Percentiles rank a stretch among this genome's conserved stretches.
These are phyloP conservation scores for Ophiobolus disseminans DNA, from an alignment of 2,329 filamentous ascomycete genomes.

Conservation along the genomic window DNA sequence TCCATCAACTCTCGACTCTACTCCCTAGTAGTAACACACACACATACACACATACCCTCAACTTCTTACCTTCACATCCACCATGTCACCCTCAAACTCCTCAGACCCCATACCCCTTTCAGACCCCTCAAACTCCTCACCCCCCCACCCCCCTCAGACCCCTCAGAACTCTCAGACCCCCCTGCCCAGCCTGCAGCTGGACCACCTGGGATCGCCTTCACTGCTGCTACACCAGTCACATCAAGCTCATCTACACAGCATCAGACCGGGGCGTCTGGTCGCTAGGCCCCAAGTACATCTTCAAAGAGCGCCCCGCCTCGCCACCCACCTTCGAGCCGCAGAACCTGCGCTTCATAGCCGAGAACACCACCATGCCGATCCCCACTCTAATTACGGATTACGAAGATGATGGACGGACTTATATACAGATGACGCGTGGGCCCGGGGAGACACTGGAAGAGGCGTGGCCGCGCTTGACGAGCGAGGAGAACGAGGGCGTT, in stretches of 20 bases:
- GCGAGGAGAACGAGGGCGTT: constrained; percentile 3
- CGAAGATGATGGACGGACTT: constrained; percentile 4
- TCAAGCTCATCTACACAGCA: constrained; percentile 33
- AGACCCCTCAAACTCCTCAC: no score
- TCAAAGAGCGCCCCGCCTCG: constrained; percentile 29
- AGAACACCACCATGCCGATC: constrained; percentile 7
- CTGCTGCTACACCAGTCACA: constrained; percentile 5
- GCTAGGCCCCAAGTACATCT: constrained; percentile 37
- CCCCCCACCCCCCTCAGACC: no score
- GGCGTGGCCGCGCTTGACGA: constrained; percentile 5
- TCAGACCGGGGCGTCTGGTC: constrained; percentile 38
- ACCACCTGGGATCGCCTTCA: background rate
- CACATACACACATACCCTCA: no score
- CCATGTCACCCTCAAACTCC: no score
- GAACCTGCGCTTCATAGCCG: constrained; percentile 37
- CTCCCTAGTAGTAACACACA: no score
- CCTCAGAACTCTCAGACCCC: no score
- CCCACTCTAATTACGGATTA: constrained; percentile 5
- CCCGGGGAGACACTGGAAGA: constrained; percentile 2
- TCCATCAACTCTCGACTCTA: no score
- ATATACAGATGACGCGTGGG: constrained; percentile 3
- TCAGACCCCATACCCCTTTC: no score
- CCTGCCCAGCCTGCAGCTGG: constrained; percentile 11
- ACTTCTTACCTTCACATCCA: no score
- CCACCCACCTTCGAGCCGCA: constrained; percentile 6